Base-by-base conservation (phyloP, 2,329 filamentous ascomycete genomes). In the Cladophialophora immunda region DNA sequence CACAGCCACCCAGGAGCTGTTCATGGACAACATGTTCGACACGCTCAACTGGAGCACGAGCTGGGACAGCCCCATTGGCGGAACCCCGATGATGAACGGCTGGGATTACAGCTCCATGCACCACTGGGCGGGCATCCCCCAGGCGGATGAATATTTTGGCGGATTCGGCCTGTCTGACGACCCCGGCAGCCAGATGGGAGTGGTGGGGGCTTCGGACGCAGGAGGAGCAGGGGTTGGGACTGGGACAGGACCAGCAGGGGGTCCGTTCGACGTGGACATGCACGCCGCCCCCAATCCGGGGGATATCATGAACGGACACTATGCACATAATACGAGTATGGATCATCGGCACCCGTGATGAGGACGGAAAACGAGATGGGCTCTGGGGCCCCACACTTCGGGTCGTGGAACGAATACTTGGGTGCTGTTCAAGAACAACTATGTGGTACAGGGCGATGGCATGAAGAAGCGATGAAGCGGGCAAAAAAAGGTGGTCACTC, bases 1-100 rank as follows among this genome's bases (percentile, higher is more conserved):
- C 64, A 67, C 68, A 3, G 62, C 65, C n/a, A 63, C 41, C 17
- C 67, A 67, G 58, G 70, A 71, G 17, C 34, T 68, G 34, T 68
- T 64, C 54, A 70, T 71, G 67, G 66, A 71, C 55, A 70, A 66
- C 59, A 68, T 72, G 65, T 70, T 72, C 54, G 70, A 71, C 59
- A 68, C 61, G 36, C 30, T 72, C 15, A 71, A 68, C 34, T 72
- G 70, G 70, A 70, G 69, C 55, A 69, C 54, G 15, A 65, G 69
- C 22, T 70, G 67, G 70, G 67, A 69, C 58, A 71, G 66, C 45
- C 70, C 70, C 4, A 64, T 68, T 50, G 68, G 64, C 8, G 66
- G 63, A 1, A 61, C 68, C 2, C 64, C 62, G 36, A 61, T 68
- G 66, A 65, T 61, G 53, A 64, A 66, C 32, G 60, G 66, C 1